phyloP scores from a whole-genome alignment of 768 basidiomycete genomes.

The Neoboletus brunneissimus region DNA sequence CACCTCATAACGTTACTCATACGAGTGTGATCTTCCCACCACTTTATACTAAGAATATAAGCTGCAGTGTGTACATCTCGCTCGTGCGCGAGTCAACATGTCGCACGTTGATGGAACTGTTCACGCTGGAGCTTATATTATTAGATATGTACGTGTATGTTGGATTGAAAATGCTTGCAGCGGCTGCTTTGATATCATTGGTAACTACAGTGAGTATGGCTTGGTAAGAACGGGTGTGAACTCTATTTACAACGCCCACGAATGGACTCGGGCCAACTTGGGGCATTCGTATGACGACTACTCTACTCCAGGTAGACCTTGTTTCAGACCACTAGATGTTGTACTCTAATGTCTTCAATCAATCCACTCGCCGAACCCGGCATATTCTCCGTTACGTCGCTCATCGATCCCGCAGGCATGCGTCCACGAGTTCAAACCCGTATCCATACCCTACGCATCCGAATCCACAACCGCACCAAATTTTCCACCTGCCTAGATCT shows the following conservation, averaged over 20 bases:
- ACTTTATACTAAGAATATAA: too few relatives aligned
- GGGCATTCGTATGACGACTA: background rate
- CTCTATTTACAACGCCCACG: background rate
- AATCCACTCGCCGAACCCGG: background rate
- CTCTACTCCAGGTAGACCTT: background rate
- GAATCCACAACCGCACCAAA: constrained; percentile 59
- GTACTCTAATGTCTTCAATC: constrained; percentile 3
- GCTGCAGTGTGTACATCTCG: too few relatives aligned
- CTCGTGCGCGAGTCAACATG: too few relatives aligned
- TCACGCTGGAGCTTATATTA: too few relatives aligned
- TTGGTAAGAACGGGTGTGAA: background rate
- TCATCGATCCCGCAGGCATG: constrained; percentile 14
- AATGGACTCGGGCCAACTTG: background rate
- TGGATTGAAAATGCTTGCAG: background rate
- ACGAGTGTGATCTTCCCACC: background rate
- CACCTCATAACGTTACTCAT: background rate
- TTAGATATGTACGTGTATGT: background rate
- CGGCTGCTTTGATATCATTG: background rate
- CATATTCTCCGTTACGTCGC: constrained; percentile 2
- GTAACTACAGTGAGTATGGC: background rate
- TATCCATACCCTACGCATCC: constrained; percentile 52
- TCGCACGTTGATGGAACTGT: too few relatives aligned
- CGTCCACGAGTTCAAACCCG: constrained; percentile 26
- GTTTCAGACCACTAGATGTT: constrained; percentile 10
- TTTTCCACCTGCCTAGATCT: constrained; percentile 56